Evolutionary conservation across 1,139 yeast genomes (phyloP).

Genomic region (Candida glucosophila): DNA sequence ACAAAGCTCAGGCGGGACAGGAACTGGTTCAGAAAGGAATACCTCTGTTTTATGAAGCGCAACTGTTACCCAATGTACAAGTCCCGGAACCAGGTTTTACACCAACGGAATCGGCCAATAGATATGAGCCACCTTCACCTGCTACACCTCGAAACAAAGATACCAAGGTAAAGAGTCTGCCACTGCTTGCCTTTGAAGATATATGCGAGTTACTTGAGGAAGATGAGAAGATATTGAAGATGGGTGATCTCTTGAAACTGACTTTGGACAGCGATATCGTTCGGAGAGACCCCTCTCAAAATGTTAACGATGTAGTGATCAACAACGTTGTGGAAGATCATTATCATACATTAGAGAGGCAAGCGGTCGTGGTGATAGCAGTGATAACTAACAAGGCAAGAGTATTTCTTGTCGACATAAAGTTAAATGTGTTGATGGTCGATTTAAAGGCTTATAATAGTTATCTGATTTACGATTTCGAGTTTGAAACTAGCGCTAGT

Average conservation of each 20-base stretch:
- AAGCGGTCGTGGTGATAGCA: conserved; percentile 32
- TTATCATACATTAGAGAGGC: conserved; percentile 22
- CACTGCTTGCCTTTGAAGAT: conserved; percentile 25
- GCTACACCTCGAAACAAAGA: too few relatives aligned
- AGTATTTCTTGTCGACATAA: conserved; percentile 32
- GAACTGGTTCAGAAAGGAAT: too few relatives aligned
- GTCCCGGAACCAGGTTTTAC: conserved; percentile 3
- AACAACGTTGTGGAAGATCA: conserved; percentile 35
- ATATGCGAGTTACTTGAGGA: conserved; percentile 23
- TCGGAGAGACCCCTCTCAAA: conserved; percentile 13
- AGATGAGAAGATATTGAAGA: conserved; percentile 34
- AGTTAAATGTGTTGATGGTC: conserved; percentile 31
- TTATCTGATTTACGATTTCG: conserved; percentile 73
- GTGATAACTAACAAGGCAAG: conserved; percentile 43
- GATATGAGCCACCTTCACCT: too few relatives aligned
- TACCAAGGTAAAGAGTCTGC: too few relatives aligned
- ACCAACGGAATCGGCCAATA: too few relatives aligned
- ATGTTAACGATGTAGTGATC: conserved; percentile 26
- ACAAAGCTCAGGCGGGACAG: too few relatives aligned
- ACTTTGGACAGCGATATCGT: conserved; percentile 19
- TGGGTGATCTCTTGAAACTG: conserved; percentile 34
- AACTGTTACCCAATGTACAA: too few relatives aligned
- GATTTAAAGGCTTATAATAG: conserved; percentile 45
- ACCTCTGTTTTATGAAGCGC: too few relatives aligned
- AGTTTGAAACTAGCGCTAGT: conserved; percentile 38